Conservation (phyloP, 2,329 filamentous ascomycete species). For the Leptographium radiaticola region DNA sequence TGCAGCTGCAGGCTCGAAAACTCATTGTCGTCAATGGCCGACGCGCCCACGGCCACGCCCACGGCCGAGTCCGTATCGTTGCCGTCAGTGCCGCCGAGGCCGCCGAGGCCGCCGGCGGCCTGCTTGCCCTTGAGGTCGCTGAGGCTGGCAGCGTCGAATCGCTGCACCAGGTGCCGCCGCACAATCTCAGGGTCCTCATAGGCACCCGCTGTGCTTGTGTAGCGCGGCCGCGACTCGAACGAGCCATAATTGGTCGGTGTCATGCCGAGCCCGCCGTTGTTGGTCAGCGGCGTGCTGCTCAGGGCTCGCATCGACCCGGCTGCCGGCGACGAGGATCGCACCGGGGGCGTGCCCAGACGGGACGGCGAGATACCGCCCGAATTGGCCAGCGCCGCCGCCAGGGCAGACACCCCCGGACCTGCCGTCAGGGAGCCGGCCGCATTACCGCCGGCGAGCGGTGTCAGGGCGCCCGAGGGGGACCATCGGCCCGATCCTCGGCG, state of each 20-base stretch:
- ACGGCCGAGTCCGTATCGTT: constrained; percentile 2
- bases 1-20: constrained; percentile 91
- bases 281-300: constrained; percentile 3
- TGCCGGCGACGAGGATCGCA: constrained; percentile 43
- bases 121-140: constrained; percentile 43
- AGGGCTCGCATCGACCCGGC: background rate
- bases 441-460: constrained; percentile 53
- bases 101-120: constrained; percentile 17
- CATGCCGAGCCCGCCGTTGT: constrained; percentile 18
- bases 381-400: constrained; percentile 75
- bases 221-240: constrained; percentile 56
- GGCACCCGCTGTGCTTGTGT: constrained; percentile 37
- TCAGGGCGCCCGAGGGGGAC: constrained; percentile 33
- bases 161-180: constrained; percentile 73
- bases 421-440: constrained; percentile 51
- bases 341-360: constrained; percentile 53
- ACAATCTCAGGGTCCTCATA: constrained; percentile 88
- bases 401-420: constrained; percentile 73
- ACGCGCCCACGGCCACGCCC: constrained; percentile 14
- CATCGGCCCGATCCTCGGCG: constrained; percentile 16
- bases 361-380: constrained; percentile 59
- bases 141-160: constrained; percentile 38
- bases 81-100: background rate
- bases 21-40: constrained; percentile 49
- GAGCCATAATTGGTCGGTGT: constrained; percentile 72